Percentiles rank a stretch among this genome's conserved stretches.
These are phyloP conservation scores for Cytospora piceicola DNA, from an alignment of 2,329 filamentous ascomycete species.

Conservation along the genomic window DNA sequence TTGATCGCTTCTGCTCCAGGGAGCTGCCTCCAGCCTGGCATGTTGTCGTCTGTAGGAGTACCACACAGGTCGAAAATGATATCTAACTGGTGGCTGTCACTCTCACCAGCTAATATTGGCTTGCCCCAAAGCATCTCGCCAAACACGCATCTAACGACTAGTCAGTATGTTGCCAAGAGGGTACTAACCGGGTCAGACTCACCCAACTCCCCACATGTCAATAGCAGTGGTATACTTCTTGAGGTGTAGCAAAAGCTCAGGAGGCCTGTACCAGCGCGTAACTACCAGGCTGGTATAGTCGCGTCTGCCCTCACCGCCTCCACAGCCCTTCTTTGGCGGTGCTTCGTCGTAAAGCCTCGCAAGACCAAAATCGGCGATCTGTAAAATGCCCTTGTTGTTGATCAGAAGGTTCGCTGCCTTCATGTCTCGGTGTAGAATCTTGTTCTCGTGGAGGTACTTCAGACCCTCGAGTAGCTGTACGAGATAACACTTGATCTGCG, in stretches of 20 bases:
- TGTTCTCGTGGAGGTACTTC: conserved; percentile 84
- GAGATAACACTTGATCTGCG: conserved; percentile 98
- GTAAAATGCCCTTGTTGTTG: conserved; percentile 88
- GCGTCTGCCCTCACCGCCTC: conserved; percentile 81
- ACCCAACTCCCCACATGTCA: conserved; percentile 98
- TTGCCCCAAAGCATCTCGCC: conserved; percentile 96
- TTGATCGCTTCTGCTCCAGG: conserved; percentile 79
- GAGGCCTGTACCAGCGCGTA: conserved; percentile 94
- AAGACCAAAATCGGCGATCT: conserved; percentile 96
- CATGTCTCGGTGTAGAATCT: conserved; percentile 96
- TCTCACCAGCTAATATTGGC: conserved; percentile 88
- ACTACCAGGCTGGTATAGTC: conserved; percentile 98
- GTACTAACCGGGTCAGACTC: conserved; percentile 41
- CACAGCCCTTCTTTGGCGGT: conserved; percentile 73
- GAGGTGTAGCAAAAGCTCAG: conserved; percentile 86
- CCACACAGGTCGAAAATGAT: conserved; percentile 94
- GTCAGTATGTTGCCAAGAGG: conserved; percentile 32
- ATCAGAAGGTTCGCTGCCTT: conserved; percentile 98
- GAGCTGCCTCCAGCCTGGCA: conserved; percentile 87
- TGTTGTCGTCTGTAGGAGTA: conserved; percentile 83
- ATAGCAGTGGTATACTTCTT: conserved; percentile 96
- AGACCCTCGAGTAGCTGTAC: conserved; percentile 89
- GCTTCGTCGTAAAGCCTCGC: conserved; percentile 90
- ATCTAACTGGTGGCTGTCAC: conserved; percentile 85
- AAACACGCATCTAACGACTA: conserved; percentile 77